Evolutionary conservation across 768 basidiomycete genomes (phyloP).

Genomic region (Naganishia onofrii): DNA sequence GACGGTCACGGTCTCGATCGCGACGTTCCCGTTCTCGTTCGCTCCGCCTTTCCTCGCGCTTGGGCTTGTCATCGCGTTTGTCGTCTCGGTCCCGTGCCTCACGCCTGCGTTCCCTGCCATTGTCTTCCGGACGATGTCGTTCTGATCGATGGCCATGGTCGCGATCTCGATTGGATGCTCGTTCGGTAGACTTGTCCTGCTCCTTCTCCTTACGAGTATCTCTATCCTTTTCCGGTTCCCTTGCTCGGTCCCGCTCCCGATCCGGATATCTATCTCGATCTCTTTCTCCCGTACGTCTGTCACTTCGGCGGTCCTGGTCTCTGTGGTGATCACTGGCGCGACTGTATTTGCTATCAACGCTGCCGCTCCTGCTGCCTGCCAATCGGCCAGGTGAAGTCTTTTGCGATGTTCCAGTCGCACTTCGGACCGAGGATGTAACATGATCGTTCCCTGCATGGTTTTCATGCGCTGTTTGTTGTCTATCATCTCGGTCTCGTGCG

Average conservation of each 20-base stretch:
- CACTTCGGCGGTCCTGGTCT: constrained; percentile 16
- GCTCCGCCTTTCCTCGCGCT: neutral
- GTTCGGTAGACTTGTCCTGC: neutral
- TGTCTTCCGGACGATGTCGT: constrained; percentile 17
- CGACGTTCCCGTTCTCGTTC: constrained; percentile 24
- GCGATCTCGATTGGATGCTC: neutral
- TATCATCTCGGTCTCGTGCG: constrained; percentile 8
- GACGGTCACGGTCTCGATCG: constrained; percentile 25
- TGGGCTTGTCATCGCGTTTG: constrained; percentile 5
- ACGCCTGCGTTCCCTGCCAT: constrained; percentile 14
- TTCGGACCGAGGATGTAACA: neutral
- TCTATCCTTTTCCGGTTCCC: constrained; percentile 14
- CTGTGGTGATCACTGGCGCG: constrained; percentile 17
- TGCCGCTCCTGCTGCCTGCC: constrained; percentile 16
- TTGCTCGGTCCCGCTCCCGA: constrained; percentile 4
- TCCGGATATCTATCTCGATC: constrained; percentile 12
- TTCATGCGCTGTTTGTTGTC: neutral
- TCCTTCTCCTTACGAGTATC: constrained; percentile 10
- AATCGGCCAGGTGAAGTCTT: constrained; percentile 4
- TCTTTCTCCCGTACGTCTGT: constrained; percentile 11
- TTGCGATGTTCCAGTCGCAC: neutral
- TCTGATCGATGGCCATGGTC: constrained; percentile 6
- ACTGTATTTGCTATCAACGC: constrained; percentile 30
- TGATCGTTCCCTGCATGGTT: neutral
- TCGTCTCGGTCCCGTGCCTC: constrained; percentile 8